Conservation (phyloP, 73 alveolate species). For the Tetrahymena malaccensis region DNA sequence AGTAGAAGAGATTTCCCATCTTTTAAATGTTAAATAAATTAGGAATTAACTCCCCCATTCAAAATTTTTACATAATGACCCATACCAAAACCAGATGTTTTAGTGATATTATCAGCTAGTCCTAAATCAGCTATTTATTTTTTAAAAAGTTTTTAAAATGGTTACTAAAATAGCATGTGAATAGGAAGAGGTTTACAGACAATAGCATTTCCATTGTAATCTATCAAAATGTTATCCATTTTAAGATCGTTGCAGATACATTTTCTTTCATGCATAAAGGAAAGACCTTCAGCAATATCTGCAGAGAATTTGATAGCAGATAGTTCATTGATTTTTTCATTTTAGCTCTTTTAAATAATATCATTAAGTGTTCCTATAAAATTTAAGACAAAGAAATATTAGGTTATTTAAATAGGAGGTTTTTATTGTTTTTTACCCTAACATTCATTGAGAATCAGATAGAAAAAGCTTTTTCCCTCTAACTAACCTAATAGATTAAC, state of each 20-base stretch:
- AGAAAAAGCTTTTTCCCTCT: neutral
- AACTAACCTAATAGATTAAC: neutral
- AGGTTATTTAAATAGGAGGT: neutral
- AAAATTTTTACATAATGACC: neutral
- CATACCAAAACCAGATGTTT: neutral
- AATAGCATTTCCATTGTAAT: too few relatives aligned
- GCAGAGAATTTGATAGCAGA: neutral
- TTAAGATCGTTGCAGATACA: neutral
- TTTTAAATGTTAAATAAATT: neutral
- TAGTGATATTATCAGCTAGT: neutral
- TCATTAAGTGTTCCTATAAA: neutral
- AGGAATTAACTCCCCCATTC: too few relatives aligned
- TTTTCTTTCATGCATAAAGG: neutral
- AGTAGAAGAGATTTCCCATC: neutral
- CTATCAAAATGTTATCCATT: neutral
- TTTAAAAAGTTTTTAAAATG: too few relatives aligned
- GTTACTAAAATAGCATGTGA: neutral
- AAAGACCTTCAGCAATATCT: neutral
- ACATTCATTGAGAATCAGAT: neutral
- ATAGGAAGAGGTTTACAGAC: neutral
- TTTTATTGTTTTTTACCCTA: neutral
- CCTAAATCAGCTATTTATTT: neutral
- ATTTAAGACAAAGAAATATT: too few relatives aligned
- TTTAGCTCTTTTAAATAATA: neutral
- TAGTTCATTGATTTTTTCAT: neutral